Evolutionary conservation across 2,329 filamentous ascomycete species (phyloP).

Genomic region (Tympanopsis confertula): DNA sequence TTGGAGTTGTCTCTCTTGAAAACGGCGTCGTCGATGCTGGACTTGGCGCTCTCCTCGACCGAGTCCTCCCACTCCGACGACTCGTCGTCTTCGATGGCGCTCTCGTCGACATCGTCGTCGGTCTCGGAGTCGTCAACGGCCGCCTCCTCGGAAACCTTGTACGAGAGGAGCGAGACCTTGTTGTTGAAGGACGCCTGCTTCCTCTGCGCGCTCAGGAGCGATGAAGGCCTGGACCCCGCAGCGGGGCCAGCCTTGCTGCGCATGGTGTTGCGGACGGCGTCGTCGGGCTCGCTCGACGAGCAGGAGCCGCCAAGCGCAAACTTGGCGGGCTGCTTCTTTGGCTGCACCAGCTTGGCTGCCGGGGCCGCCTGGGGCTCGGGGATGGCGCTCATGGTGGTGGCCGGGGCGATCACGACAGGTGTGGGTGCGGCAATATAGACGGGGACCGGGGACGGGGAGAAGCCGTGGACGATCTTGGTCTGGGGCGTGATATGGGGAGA

Average conservation of each 20-base stretch:
- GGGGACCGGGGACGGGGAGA: conserved; percentile 64
- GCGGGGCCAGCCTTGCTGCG: background rate
- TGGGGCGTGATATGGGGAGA: conserved; percentile 32
- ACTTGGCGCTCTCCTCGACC: conserved; percentile 70
- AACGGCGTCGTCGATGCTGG: conserved; percentile 69
- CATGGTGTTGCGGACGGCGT: conserved; percentile 18
- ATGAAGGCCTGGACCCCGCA: conserved; percentile 18
- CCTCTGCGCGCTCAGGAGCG: conserved; percentile 36
- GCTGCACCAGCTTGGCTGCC: conserved; percentile 54
- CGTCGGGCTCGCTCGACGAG: conserved; percentile 57
- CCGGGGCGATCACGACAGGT: conserved; percentile 37
- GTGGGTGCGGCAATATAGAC: conserved; percentile 29
- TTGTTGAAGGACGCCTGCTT: conserved; percentile 78
- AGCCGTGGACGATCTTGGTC: conserved; percentile 70
- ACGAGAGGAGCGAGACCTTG: conserved; percentile 58
- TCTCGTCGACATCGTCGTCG: conserved; percentile 65
- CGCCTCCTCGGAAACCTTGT: conserved; percentile 41
- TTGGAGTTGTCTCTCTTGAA: conserved; percentile 89
- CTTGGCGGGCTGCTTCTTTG: conserved; percentile 46
- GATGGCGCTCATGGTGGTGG: conserved; percentile 41
- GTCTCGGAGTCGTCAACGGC: conserved; percentile 44
- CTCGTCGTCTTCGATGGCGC: conserved; percentile 64
- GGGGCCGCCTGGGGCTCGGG: conserved; percentile 47
- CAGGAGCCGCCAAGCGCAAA: conserved; percentile 73
- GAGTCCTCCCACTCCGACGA: conserved; percentile 52